These are phyloP conservation scores for Botryotinia convoluta DNA, from an alignment of 2,329 filamentous ascomycete genomes.

Conservation along the genomic window DNA sequence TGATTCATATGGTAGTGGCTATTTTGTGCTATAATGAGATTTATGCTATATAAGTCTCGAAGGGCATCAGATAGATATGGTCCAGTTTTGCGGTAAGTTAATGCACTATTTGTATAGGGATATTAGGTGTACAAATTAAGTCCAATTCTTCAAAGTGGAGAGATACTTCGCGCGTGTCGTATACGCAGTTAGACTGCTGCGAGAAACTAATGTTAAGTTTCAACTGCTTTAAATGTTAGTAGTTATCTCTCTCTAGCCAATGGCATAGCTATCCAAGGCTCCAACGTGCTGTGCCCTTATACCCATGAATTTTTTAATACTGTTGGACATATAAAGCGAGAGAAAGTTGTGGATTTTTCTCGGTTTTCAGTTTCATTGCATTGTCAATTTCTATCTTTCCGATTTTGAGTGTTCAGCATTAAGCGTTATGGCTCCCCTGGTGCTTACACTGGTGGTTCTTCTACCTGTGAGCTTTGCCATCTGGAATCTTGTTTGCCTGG, in stretches of 20 bases:
- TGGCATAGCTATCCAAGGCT: not conserved
- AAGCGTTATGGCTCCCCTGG: not conserved
- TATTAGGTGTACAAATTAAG: not conserved
- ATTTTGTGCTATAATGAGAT: not conserved
- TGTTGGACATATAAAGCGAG: not conserved
- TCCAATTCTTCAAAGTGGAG: not conserved
- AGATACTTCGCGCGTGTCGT: not conserved
- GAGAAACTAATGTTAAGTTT: not conserved
- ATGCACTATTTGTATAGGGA: not conserved
- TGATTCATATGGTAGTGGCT: not conserved
- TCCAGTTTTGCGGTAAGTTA: not conserved
- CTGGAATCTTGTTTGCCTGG: not conserved
- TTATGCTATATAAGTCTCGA: not conserved
- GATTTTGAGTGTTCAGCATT: not conserved
- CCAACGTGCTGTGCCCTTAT: not conserved
- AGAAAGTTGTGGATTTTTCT: not conserved
- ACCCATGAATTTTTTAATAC: not conserved
- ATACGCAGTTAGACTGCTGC: not conserved
- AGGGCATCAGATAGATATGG: not conserved
- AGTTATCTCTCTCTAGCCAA: not conserved
- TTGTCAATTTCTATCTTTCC: not conserved
- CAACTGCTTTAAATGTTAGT: slow-evolving; percentile 6
- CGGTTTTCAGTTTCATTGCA: not conserved
- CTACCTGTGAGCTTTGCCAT: not conserved
- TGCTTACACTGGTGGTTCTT: not conserved